Evolutionary conservation across 768 basidiomycete genomes (phyloP), one percentile per base, ranked within the genome.

Genomic region (Chalciporus chontae): DNA sequence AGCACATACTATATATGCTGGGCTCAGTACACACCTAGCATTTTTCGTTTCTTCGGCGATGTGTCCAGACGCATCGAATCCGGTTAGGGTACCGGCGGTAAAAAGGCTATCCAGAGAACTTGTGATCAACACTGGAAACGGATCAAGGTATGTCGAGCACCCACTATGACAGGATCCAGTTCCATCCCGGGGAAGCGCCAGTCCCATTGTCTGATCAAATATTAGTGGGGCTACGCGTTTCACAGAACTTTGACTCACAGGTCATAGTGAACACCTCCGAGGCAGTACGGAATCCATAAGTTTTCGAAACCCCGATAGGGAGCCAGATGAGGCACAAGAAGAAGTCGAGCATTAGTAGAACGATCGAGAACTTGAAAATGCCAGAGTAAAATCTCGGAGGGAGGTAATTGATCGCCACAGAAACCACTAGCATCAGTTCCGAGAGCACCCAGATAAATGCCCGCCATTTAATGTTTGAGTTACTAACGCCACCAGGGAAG

Each of bases 41-140:
- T 90, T 84, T 68, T 86, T 89, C 0, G 90, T 91, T 69, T 93
- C 91, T 67, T 93, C 91, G 4, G 89, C 87, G 51, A 93, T 83
- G 54, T 93, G 90, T 1, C 90, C 90, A 15, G 85, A 81, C 2
- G 90, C 90, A 64, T 95, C 93, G 62, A 94, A 95, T 7, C 94
- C 94, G 4, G 87, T 93, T 72, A 95, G 71, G 0, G 87, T 90
- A 10, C 92, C 90, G 0, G 91, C 83, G 1, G 90, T 87, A 68
- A 91, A 93, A 18, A 94, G 74, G 74, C 87, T 90, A 48, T 85
- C 21, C 85, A 74, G 73, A 77, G 83, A 50, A 10, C 15, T 26
- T 11, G n/a, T 8, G 2, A 32, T 57, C 9, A 39, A 45, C 8
- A 38, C 8, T 31, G 19, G 40, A 36, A 17, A 44, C 1, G 3